Evolutionary conservation across 225 moss, liverwort and hornwort genomes (phyloP).

Genomic region (Physcomitrellopsis africana): DNA sequence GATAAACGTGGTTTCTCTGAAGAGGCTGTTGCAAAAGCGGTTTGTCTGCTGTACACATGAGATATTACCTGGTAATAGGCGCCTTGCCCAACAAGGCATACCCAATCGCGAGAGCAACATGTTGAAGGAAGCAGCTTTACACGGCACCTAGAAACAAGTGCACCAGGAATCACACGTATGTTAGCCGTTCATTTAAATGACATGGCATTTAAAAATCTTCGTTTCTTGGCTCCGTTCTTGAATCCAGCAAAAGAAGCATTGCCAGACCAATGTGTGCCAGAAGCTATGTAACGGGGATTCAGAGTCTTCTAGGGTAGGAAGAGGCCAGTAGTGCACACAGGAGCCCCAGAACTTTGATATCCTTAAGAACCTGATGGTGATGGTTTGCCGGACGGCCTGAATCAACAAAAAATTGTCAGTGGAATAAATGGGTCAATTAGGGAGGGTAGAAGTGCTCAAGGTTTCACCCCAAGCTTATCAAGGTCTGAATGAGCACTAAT

Average conservation of each 20-base stretch:
- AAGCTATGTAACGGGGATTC: neutral
- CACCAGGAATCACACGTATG: slow-evolving; percentile 2
- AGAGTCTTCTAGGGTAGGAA: neutral
- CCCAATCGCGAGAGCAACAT: too few relatives aligned
- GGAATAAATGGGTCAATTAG: neutral
- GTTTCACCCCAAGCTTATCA: neutral
- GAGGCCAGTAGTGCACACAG: neutral
- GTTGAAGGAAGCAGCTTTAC: neutral
- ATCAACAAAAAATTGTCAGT: neutral
- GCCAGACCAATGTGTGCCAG: neutral
- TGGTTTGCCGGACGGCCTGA: slow-evolving; percentile 21
- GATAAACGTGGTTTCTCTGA: neutral
- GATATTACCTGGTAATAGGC: neutral
- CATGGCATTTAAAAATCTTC: slow-evolving; percentile 8
- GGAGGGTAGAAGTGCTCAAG: slow-evolving; percentile 1
- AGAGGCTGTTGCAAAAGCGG: neutral
- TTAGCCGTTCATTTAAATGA: slow-evolving; percentile 16
- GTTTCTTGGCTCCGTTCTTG: neutral
- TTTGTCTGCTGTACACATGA: neutral
- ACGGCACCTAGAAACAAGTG: neutral
- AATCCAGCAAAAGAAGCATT: slow-evolving; percentile 1
- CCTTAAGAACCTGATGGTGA: slow-evolving; percentile 34
- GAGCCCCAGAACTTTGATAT: neutral
- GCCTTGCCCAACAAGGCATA: neutral
- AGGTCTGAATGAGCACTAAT: neutral